Evolutionary conservation across 2,329 filamentous ascomycete species (phyloP), one percentile per base, ranked within the genome.

Genomic region (Apiospora kogelbergensis): DNA sequence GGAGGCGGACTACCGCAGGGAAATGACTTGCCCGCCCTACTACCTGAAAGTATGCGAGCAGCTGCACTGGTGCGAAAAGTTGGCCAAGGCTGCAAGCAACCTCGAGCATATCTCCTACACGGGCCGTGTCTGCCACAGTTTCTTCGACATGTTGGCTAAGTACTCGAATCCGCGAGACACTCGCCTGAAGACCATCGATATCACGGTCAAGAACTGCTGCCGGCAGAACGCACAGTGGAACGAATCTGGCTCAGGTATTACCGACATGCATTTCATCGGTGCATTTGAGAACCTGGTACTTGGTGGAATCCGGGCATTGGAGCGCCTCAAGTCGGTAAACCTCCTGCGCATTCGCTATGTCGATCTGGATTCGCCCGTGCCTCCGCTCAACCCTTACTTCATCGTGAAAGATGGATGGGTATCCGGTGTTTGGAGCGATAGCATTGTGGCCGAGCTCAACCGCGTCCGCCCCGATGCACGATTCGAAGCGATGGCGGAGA

Each of bases 201-300:
- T 94, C 60, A 90, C 90, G 0, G 89, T 94, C 68, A 93, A 93
- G 80, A 93, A 93, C 71, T 91, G 90, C 77, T 94, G 92, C 74
- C 87, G 90, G 3, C 81, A 84, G 57, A 77, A 84, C 70, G 78
- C 80, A 63, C 81, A 81, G 71, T 90, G 84, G 82, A 85, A 89
- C 71, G 90, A 92, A 72, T 86, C 86, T 0, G 90, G 89, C 2
- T 91, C 90, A 2, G 90, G 91, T 0, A 91, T 93, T 70, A 90
- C 89, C 24, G 91, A 93, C 73, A 87, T 91, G 81, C 84, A 88
- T 40, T 94, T 94, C 72, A 93, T 94, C 73, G 82, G 85, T 30
- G 87, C 90, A 0, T 94, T 94, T 73, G 91, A 93, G 78, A 84
- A 85, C 69, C 81, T 94, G 13, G 89, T 94, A 3, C 72, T 92